Conservation (phyloP, 805 yeast species). For the Candida insectorum region DNA sequence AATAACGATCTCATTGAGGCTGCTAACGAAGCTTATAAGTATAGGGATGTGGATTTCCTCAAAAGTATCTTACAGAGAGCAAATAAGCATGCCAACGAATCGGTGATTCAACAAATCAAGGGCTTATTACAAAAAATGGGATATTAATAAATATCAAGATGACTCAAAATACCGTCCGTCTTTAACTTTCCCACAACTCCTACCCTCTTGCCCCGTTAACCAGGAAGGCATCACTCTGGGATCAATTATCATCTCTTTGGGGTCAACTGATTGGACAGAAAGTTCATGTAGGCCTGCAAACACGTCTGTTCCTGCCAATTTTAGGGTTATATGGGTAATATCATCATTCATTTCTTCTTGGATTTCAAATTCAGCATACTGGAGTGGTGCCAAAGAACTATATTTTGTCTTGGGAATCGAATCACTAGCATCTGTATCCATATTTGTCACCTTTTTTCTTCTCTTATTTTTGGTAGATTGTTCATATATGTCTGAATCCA, state of each 20-base stretch:
- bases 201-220: conserved; percentile 75
- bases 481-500: conserved; percentile 29
- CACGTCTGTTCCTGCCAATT: conserved; percentile 63
- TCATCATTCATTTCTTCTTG: conserved; percentile 22
- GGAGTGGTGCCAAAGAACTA: conserved; percentile 58
- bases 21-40: conserved; percentile 44
- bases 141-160: conserved; percentile 12
- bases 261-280: conserved; percentile 29
- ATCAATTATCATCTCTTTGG: conserved; percentile 41
- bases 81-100: conserved; percentile 12
- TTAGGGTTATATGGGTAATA: conserved; percentile 19
- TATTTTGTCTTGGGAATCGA: conserved; percentile 28
- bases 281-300: conserved; percentile 78
- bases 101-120: conserved; percentile 13
- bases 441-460: conserved; percentile 4
- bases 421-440: conserved; percentile 14
- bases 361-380: conserved; percentile 45
- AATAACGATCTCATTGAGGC: conserved; percentile 53
- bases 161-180: conserved; percentile 12
- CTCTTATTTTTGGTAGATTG: conserved; percentile 17
- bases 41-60: conserved; percentile 38
- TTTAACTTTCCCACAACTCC: conserved; percentile 40
- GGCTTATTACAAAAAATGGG: conserved; percentile 25
- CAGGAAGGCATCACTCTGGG: conserved; percentile 65
- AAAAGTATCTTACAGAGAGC: conserved; percentile 19